phyloP scores from a whole-genome alignment of 352 stramenopile species.

The Pilasporangium apinafurcum region DNA sequence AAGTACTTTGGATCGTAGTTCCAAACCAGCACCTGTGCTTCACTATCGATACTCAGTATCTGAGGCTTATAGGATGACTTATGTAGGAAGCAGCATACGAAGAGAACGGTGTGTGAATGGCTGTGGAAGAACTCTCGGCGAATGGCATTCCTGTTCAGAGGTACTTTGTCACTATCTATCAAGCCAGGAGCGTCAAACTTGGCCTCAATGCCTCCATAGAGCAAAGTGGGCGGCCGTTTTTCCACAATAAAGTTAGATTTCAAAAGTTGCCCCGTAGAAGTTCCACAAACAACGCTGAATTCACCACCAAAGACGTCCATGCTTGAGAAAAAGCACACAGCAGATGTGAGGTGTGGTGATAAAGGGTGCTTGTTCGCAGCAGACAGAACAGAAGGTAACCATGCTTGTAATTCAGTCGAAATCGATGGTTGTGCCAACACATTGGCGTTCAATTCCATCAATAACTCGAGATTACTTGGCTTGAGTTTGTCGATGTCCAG shows the following conservation, averaged over 20 bases:
- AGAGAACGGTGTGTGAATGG: slow-evolving; percentile 24
- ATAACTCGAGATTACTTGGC: slow-evolving; percentile 14
- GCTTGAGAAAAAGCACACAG: slow-evolving; percentile 16
- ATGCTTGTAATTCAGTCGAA: slow-evolving; percentile 10
- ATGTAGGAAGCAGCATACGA: slow-evolving; percentile 15
- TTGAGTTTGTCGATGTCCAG: slow-evolving; percentile 26
- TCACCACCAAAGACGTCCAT: slow-evolving; percentile 10
- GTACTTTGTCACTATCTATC: neutral
- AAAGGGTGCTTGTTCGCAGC: neutral
- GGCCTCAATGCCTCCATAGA: slow-evolving; percentile 10
- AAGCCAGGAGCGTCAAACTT: slow-evolving; percentile 16
- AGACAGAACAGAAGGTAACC: neutral
- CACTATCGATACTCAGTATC: slow-evolving; percentile 39
- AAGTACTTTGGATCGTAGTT: slow-evolving; percentile 26
- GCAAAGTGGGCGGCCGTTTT: too few relatives aligned
- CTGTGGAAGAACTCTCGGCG: slow-evolving; percentile 35
- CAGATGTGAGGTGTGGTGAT: slow-evolving; percentile 1
- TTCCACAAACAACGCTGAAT: slow-evolving; percentile 16
- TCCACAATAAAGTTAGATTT: slow-evolving; percentile 25
- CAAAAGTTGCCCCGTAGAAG: slow-evolving; percentile 21
- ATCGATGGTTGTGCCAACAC: slow-evolving; percentile 13
- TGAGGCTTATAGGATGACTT: slow-evolving; percentile 5
- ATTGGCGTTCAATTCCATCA: slow-evolving; percentile 13
- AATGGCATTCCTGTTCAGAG: slow-evolving; percentile 5
- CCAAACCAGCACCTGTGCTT: slow-evolving; percentile 26